phyloP scores from a whole-genome alignment of 257 asterid species.

The Lycium barbarum region DNA sequence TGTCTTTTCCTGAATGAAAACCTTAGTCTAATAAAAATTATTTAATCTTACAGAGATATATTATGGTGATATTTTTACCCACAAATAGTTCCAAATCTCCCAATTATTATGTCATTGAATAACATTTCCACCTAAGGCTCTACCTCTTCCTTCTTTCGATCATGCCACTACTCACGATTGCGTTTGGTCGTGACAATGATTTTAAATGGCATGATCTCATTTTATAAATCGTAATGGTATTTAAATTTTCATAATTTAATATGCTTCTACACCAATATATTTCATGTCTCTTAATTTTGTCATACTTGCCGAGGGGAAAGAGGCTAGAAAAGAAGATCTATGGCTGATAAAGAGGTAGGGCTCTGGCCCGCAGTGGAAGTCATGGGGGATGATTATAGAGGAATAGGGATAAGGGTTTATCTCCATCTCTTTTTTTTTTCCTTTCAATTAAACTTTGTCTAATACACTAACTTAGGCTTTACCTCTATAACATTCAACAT shows the following conservation, averaged over 20 bases:
- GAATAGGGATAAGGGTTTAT: not conserved
- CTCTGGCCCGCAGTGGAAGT: not conserved
- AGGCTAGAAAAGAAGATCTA: not conserved
- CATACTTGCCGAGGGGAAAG: not conserved
- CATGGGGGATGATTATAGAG: not conserved
- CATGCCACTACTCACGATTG: not conserved
- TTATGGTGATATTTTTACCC: too few species aligned
- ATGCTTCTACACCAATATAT: not conserved
- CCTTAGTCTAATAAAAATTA: too few species aligned
- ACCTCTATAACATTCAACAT: not conserved
- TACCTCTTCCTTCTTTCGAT: not conserved
- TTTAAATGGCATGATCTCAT: not conserved
- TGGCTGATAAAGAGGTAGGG: not conserved
- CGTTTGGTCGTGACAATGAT: not conserved
- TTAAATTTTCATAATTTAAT: not conserved
- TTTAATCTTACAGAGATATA: too few species aligned
- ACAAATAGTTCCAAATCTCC: too few species aligned
- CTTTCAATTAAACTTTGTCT: too few species aligned
- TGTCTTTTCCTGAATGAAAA: too few species aligned
- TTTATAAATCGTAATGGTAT: not conserved
- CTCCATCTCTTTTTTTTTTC: not conserved
- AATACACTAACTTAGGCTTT: not conserved
- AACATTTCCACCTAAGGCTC: too few species aligned
- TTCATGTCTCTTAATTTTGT: not conserved
- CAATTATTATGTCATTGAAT: too few species aligned